Evolutionary conservation across 2,329 filamentous ascomycete species (phyloP).

Genomic region (Colletotrichum sp.): DNA sequence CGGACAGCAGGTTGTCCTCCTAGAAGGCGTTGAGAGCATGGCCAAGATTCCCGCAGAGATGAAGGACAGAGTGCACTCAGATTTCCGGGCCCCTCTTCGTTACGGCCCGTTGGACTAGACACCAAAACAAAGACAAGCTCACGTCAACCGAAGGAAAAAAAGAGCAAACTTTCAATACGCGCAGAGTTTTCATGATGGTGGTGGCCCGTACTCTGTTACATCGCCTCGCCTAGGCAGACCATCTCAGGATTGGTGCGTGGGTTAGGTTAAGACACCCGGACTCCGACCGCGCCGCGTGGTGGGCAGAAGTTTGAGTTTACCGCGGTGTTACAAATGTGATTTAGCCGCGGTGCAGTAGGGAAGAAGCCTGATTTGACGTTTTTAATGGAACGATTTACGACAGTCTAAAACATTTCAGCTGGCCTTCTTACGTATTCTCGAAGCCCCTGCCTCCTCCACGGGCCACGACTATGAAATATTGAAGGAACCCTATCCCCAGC

Average conservation of each 20-base stretch:
- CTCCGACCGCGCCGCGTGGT: not conserved
- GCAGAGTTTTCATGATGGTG: not conserved
- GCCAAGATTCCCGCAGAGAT: conserved; percentile 2
- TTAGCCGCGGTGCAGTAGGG: not conserved
- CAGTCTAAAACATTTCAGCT: not conserved
- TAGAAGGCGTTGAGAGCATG: conserved; percentile 10
- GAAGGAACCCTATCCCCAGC: not conserved
- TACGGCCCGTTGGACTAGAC: conserved; percentile 5
- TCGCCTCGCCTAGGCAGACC: not conserved
- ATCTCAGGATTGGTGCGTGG: not conserved
- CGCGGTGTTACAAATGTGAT: not conserved
- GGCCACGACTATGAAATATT: not conserved
- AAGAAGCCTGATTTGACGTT: not conserved
- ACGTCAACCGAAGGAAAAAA: not conserved
- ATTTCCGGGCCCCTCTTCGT: not conserved
- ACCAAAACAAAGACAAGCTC: not conserved
- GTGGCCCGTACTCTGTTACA: not conserved
- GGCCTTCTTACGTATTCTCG: not conserved
- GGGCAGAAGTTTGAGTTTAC: not conserved
- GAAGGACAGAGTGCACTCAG: conserved; percentile 12
- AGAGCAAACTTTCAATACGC: not conserved
- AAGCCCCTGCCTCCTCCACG: not conserved
- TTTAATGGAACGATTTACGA: not conserved
- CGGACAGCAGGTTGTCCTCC: conserved; percentile 2
- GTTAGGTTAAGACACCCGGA: not conserved